phyloP scores from a whole-genome alignment of 306 rosid genomes.

The Prunus fruticosa region DNA sequence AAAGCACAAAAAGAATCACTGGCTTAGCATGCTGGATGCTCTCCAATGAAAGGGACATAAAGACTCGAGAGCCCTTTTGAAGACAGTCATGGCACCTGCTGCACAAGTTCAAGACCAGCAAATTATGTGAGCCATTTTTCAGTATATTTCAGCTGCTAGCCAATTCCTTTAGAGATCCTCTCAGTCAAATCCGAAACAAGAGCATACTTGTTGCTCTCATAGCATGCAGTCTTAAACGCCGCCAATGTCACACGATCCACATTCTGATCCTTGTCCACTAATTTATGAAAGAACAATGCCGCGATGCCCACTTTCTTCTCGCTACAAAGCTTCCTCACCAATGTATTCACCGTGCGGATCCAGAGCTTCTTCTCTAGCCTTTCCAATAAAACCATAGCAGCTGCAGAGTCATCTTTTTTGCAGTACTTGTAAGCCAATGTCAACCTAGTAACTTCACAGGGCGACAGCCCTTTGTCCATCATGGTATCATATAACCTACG shows the following conservation, averaged over 20 bases:
- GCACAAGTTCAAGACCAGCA: background rate
- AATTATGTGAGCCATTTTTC: background rate
- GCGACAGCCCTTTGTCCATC: conserved; percentile 74
- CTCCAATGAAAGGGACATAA: background rate
- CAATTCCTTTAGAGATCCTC: conserved; percentile 52
- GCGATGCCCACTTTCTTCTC: conserved; percentile 86
- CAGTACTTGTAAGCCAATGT: conserved; percentile 82
- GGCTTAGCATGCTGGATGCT: background rate
- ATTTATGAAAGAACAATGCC: conserved; percentile 72
- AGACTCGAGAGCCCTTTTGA: no score
- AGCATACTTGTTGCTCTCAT: conserved; percentile 75
- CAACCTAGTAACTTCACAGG: conserved; percentile 84
- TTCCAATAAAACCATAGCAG: conserved; percentile 68
- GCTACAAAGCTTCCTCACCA: conserved; percentile 73
- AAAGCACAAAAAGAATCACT: background rate
- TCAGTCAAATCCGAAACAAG: conserved; percentile 70
- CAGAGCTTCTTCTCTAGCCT: conserved; percentile 66
- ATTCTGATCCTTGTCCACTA: conserved; percentile 55
- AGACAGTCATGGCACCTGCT: background rate
- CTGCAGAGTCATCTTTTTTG: conserved; percentile 54
- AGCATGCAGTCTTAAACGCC: conserved; percentile 76
- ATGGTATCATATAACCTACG: conserved; percentile 51
- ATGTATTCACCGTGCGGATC: conserved; percentile 63
- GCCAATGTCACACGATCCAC: conserved; percentile 75
- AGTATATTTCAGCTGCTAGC: conserved; percentile 9